Conservation (phyloP, 176 grass and related monocot species). For the Oryza glumipatula region DNA sequence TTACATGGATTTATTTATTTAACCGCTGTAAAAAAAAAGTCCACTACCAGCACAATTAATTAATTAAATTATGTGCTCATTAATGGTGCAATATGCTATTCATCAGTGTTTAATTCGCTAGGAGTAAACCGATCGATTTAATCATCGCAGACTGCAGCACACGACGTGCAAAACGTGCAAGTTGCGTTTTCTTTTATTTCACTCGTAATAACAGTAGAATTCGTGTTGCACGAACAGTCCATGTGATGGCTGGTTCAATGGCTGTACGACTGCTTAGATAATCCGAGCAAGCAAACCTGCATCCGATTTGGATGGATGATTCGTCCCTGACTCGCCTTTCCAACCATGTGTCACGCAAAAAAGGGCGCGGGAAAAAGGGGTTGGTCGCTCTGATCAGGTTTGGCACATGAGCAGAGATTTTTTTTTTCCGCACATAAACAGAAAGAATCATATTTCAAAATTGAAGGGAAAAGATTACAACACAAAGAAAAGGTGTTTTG, state of each 20-base stretch:
- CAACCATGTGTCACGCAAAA: slow-evolving; percentile 7
- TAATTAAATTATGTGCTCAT: neutral
- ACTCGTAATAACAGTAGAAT: neutral
- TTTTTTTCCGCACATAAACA: neutral
- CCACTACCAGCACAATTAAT: neutral
- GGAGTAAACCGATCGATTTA: neutral
- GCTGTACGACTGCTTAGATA: neutral
- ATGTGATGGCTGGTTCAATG: slow-evolving; percentile 18
- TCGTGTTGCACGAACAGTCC: slow-evolving; percentile 7
- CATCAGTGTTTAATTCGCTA: neutral
- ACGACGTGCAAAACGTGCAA: slow-evolving; percentile 4
- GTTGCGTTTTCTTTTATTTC: neutral
- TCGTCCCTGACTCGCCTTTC: slow-evolving; percentile 16
- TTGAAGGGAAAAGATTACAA: neutral
- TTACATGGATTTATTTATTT: slow-evolving; percentile 5
- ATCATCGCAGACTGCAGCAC: neutral
- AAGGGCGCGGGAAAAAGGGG: neutral
- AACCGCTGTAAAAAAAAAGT: slow-evolving; percentile 3
- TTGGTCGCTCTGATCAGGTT: neutral
- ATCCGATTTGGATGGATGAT: neutral
- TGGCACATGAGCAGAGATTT: neutral
- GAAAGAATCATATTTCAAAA: neutral
- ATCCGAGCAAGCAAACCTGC: neutral
- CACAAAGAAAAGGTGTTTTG: neutral
- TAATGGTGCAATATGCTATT: neutral